A percentile compares a stretch with the other conserved stretches of the same genome.
Evolutionary conservation across 2,329 filamentous ascomycete genomes (phyloP).

Genomic region (Cladosporium sp.): DNA sequence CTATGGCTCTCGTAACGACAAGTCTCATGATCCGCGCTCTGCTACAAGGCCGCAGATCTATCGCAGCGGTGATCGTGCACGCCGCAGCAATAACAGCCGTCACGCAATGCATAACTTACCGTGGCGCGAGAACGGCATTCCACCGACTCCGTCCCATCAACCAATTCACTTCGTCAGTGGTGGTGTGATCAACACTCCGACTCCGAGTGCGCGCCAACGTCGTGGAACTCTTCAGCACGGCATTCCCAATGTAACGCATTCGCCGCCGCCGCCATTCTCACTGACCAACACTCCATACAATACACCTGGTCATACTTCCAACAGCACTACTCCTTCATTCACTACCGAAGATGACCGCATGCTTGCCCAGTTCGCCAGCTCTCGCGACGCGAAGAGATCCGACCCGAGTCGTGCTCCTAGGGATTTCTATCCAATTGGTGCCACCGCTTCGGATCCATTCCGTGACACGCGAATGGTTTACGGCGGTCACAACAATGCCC

Average conservation of each 20-base stretch:
- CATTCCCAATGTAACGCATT: not conserved
- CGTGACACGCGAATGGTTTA: not conserved
- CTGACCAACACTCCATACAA: not conserved
- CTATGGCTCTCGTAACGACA: not conserved
- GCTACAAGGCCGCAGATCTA: not conserved
- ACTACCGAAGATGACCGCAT: slow-evolving; percentile 6
- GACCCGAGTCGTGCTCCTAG: not conserved
- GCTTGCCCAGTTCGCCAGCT: not conserved
- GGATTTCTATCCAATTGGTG: not conserved
- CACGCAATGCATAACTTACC: not conserved
- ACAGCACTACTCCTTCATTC: not conserved
- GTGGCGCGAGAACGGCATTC: not conserved
- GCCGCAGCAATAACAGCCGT: not conserved
- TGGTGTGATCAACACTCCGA: not conserved
- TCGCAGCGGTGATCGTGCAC: not conserved
- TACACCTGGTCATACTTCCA: not conserved
- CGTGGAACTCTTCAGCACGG: not conserved
- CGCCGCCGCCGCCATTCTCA: not conserved
- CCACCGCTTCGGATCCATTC: not conserved
- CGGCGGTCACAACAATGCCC: not conserved
- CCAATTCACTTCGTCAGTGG: not conserved
- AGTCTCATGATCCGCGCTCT: slow-evolving; percentile 7
- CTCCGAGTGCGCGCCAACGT: not conserved
- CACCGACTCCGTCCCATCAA: not conserved
- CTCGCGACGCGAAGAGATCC: not conserved